Conservation (phyloP, 2,329 filamentous ascomycete genomes). For the Penicillium sp. region DNA sequence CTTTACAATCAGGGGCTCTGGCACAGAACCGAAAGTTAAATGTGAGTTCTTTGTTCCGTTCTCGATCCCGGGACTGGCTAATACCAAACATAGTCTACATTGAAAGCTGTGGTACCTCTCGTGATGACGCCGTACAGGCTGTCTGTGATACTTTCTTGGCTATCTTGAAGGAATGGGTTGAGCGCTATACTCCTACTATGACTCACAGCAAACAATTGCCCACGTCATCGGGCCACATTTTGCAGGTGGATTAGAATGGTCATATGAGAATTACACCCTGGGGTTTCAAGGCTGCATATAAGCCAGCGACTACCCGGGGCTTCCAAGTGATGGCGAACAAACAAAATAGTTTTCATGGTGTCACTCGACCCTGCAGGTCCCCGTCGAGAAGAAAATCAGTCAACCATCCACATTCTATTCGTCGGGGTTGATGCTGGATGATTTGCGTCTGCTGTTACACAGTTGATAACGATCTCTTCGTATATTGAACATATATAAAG, state of each 20-base stretch:
- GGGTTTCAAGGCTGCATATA: neutral
- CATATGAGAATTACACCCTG: neutral
- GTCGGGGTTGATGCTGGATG: too few species aligned
- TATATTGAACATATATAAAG: neutral
- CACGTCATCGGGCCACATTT: conserved; percentile 36
- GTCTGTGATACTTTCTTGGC: conserved; percentile 36
- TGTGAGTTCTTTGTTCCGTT: conserved; percentile 31
- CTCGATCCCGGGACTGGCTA: neutral
- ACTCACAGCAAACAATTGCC: conserved; percentile 31
- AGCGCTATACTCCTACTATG: conserved; percentile 36
- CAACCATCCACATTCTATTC: too few species aligned
- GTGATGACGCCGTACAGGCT: conserved; percentile 31
- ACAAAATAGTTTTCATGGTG: neutral
- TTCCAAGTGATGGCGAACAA: neutral
- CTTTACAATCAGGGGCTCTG: conserved; percentile 57
- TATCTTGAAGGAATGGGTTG: conserved; percentile 37
- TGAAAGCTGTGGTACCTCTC: conserved; percentile 37
- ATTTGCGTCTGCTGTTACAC: too few species aligned
- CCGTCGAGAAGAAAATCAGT: neutral
- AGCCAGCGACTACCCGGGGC: neutral
- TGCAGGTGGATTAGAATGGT: conserved; percentile 21
- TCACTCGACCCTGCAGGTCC: neutral
- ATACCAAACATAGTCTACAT: conserved; percentile 34
- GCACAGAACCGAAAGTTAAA: conserved; percentile 64
- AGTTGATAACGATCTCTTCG: neutral